Evolutionary conservation across 257 asterid species (phyloP).

Genomic region (Ocimum tenuiflorum): DNA sequence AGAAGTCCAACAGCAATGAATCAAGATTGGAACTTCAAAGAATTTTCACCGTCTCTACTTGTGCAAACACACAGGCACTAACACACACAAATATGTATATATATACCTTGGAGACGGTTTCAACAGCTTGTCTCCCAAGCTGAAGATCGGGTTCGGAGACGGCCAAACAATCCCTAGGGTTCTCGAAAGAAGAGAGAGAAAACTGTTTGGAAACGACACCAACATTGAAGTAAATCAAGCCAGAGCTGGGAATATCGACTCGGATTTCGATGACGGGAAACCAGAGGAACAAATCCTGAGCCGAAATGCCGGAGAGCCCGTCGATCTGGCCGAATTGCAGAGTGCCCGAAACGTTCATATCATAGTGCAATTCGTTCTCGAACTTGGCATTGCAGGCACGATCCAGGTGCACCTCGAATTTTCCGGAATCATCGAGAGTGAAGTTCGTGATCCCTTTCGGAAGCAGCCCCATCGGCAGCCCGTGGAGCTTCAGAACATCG

Average conservation of each 20-base stretch:
- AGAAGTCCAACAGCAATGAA: not conserved
- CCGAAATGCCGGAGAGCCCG: slow-evolving; percentile 40
- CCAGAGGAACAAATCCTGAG: slow-evolving; percentile 54
- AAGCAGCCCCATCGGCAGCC: slow-evolving; percentile 43
- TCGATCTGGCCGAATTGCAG: slow-evolving; percentile 37
- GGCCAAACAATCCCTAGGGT: slow-evolving; percentile 44
- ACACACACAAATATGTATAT: not conserved
- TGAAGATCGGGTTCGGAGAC: slow-evolving; percentile 22
- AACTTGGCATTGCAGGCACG: slow-evolving; percentile 43
- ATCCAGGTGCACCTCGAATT: slow-evolving; percentile 38
- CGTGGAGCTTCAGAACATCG: slow-evolving; percentile 39
- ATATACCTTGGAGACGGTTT: slow-evolving; percentile 24
- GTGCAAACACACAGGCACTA: no score
- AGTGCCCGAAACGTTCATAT: slow-evolving; percentile 32
- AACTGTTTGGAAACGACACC: slow-evolving; percentile 49
- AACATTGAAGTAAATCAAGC: slow-evolving; percentile 44
- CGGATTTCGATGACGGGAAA: slow-evolving; percentile 41
- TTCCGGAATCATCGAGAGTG: slow-evolving; percentile 31
- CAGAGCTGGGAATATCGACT: slow-evolving; percentile 43
- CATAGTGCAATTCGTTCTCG: slow-evolving; percentile 45
- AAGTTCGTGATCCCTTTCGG: slow-evolving; percentile 42
- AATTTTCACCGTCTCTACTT: not conserved
- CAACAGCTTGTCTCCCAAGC: not conserved
- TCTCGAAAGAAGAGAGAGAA: slow-evolving; percentile 44
- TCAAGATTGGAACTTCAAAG: not conserved